Base-by-base conservation (phyloP, 352 stramenopile species). In the Phytophthora macrochlamydospora region DNA sequence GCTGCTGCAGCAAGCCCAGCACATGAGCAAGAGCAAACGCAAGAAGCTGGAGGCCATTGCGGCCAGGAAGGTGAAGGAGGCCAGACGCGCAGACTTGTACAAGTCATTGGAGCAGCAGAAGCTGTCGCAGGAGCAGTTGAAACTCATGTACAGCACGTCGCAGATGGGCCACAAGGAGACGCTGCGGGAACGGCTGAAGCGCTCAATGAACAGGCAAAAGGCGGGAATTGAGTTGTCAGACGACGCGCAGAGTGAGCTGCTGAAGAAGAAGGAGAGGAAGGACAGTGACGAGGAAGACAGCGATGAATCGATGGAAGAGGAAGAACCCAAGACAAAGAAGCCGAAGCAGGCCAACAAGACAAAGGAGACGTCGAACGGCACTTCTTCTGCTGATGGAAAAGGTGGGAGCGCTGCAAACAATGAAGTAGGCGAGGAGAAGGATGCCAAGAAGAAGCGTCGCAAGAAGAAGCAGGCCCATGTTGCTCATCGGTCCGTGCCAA, bases 91-190 rank as follows among this genome's bases (percentile, higher is more conserved):
- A n/a, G 67, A 85, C 14, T 60, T 95, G 37, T 92, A 91, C 71
- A 92, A 94, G 72, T 95, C 87, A 40, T 70, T 94, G 7, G 76
- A 90, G 69, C 56, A 70, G 35, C 71, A 83, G 56, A 76, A 83
- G 29, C 69, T 94, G 35, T 81, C 84, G 31, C 63, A 79, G 38
- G 79, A 86, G 40, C 81, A 94, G 56, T 69, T 93, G 54, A 79
- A 83, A 43, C 73, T 94, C 46, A 81, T 94, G 71, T 79, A 90
- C 76, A 87, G 85, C 59, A 92, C 83, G 29, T 89, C 87, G 12
- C 75, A 83, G 48, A 75, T 95, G 38, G 87, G 87, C 3, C 85
- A 95, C 75, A 92, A 91, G 51, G 83, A 94, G 73, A 95, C 85
- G 50, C 67, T 94, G 57, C 76, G 81, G 11, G 85, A 94, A 45